Percentiles rank a stretch among this genome's conserved stretches.
Conservation (phyloP, 176 grass and related monocot species). For the Pharus latifolius region DNA sequence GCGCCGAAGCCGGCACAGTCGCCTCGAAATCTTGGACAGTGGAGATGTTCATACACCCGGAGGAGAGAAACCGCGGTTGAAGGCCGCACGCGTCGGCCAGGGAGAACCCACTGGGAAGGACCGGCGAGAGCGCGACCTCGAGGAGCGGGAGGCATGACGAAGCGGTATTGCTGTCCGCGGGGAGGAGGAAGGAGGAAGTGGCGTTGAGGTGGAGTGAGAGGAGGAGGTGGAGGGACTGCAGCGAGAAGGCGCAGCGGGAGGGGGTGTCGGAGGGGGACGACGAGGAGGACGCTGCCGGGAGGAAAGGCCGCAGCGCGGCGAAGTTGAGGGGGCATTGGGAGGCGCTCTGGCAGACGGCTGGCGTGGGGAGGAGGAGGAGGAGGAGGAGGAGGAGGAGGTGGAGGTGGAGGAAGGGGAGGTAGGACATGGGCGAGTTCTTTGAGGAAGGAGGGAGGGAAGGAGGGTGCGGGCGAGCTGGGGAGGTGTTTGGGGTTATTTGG, state of each 20-base stretch:
- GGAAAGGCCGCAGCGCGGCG: constrained; percentile 33
- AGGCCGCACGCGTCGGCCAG: constrained; percentile 25
- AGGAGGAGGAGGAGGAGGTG: neutral
- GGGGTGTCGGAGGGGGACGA: neutral
- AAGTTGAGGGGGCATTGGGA: constrained; percentile 64
- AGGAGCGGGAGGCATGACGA: constrained; percentile 27
- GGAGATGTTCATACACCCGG: constrained; percentile 59
- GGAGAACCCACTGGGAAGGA: neutral
- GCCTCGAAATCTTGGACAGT: constrained; percentile 39
- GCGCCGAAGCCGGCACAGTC: constrained; percentile 23
- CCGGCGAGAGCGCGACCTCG: constrained; percentile 4
- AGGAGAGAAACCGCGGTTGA: constrained; percentile 36
- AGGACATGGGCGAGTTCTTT: too few relatives aligned
- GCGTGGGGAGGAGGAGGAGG: neutral
- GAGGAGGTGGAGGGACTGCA: constrained; percentile 31
- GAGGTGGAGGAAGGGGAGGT: neutral
- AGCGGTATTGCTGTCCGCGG: constrained; percentile 9
- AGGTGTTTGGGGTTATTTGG: neutral
- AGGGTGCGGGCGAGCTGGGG: neutral
- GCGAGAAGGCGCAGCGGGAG: constrained; percentile 32
- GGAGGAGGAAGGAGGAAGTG: constrained; percentile 36
- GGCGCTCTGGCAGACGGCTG: constrained; percentile 3
- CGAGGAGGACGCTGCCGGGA: neutral
- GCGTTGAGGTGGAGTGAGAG: constrained; percentile 43
- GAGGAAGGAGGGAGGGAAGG: too few relatives aligned